phyloP scores from a whole-genome alignment of 2,329 filamentous ascomycete species.

The Arthrinium phaeospermum region DNA sequence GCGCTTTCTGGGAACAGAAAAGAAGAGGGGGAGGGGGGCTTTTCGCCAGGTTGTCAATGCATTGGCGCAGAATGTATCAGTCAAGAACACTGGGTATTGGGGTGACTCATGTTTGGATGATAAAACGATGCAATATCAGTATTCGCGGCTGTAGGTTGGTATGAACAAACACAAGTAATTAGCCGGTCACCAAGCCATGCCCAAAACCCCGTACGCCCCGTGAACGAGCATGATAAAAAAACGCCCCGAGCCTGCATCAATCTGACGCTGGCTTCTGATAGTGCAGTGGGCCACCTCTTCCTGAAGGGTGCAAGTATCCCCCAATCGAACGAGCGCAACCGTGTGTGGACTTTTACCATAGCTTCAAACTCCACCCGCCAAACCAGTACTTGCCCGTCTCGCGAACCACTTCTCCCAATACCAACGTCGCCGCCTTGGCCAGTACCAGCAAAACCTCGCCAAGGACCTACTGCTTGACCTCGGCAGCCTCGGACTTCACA shows the following conservation, averaged over 20 bases:
- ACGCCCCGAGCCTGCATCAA: not conserved
- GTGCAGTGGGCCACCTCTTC: not conserved
- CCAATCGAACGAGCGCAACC: not conserved
- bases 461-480: slow-evolving; percentile 37
- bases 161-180: not conserved
- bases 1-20: not conserved
- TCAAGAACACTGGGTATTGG: not conserved
- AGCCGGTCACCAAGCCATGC: not conserved
- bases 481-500: slow-evolving; percentile 33
- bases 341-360: not conserved
- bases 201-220: not conserved
- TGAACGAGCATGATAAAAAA: not conserved
- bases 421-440: slow-evolving; percentile 29
- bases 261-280: not conserved
- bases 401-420: slow-evolving; percentile 16
- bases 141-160: not conserved
- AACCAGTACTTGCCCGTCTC: slow-evolving; percentile 26
- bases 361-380: slow-evolving; percentile 8
- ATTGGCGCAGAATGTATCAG: not conserved
- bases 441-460: slow-evolving; percentile 32
- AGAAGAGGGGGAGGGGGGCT: no score
- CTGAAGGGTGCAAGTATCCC: not conserved
- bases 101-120: not conserved
- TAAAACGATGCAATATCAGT: not conserved
- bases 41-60: not conserved